Base-by-base conservation (phyloP, 2,329 filamentous ascomycete genomes). In the Pseudogymnoascus verrucosus region DNA sequence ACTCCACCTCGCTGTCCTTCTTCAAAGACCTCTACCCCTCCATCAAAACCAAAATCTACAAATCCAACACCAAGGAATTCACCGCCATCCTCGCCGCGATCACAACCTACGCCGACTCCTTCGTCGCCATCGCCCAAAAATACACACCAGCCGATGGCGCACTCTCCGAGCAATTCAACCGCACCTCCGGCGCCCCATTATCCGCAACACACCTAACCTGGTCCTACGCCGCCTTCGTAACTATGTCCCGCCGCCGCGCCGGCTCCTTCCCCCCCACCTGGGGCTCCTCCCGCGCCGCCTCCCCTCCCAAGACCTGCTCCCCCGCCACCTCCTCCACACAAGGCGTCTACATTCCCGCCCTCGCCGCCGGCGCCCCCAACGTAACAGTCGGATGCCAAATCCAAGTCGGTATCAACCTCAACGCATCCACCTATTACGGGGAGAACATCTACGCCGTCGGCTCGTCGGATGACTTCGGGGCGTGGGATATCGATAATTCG, bases 221-320 rank as follows among this genome's bases (percentile, higher is more conserved):
- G 88, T 89, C 86, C 0, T 90, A 90, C 68, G 86, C 87, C 1
- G 81, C 87, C 0, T 87, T 91, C 74, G 76, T 91, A 60, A 87
- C 87, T 0, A 82, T 82, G 19, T 76, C 78, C 23, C 80, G 80
- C 44, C 82, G 86, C 40, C 81, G 86, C 59, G 79, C 79, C 57
- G 80, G 80, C 23, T 69, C 81, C 12, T 74, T 86, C 7, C 85
- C 86, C 1, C 76, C 79, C 1, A 80, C 82, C 7, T 89, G 86
- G 86, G 78, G 78, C 2, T 78, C 75, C 34, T 66, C 77, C 2
- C 79, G 78, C 64, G 76, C 77, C 0, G 74, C 86, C 0, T 83
- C 85, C 0, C 68, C 75, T 1, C 21, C 21, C 51, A 11, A 5
- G 2, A 28, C 51, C 10, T 57, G 23, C 14, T 12, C 28, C 28